Percentiles rank a stretch among this genome's conserved stretches.
phyloP scores from a whole-genome alignment of 768 basidiomycete genomes.

The Astraeus odoratus region DNA sequence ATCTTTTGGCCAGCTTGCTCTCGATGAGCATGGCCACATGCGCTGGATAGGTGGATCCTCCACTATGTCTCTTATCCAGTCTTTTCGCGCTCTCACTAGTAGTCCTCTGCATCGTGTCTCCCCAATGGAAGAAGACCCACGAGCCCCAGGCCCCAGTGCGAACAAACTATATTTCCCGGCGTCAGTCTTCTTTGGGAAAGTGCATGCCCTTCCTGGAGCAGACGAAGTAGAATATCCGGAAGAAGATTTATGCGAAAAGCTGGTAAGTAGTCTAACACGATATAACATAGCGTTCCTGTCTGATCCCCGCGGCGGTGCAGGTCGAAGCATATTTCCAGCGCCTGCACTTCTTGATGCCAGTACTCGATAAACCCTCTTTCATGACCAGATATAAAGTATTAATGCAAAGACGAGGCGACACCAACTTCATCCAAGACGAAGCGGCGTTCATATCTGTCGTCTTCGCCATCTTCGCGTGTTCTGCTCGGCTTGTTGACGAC shows the following conservation, averaged over 20 bases:
- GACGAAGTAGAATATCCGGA: constrained; percentile 87
- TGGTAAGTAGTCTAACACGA: constrained; percentile 43
- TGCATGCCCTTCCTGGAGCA: constrained; percentile 71
- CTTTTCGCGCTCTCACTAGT: constrained; percentile 70
- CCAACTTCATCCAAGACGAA: constrained; percentile 46
- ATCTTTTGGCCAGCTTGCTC: constrained; percentile 79
- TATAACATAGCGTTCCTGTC: constrained; percentile 10
- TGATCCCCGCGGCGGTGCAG: constrained; percentile 35
- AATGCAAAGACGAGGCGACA: constrained; percentile 64
- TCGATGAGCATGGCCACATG: constrained; percentile 86
- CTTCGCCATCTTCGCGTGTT: constrained; percentile 88
- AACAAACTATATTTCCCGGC: constrained; percentile 88
- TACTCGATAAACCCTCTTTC: constrained; percentile 83
- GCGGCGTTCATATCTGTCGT: constrained; percentile 75
- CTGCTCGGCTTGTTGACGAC: constrained; percentile 74
- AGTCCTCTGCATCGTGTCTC: constrained; percentile 72
- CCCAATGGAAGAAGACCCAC: constrained; percentile 79
- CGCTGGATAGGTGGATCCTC: constrained; percentile 91
- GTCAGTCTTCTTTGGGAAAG: constrained; percentile 80
- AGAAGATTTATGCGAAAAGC: constrained; percentile 78
- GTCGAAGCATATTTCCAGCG: constrained; percentile 83
- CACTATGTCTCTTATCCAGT: constrained; percentile 87
- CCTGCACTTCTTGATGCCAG: constrained; percentile 83
- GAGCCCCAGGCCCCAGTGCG: constrained; percentile 68
- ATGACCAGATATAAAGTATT: constrained; percentile 60